Conservation (phyloP, 352 stramenopile genomes). For the Blastocystis sp. region DNA sequence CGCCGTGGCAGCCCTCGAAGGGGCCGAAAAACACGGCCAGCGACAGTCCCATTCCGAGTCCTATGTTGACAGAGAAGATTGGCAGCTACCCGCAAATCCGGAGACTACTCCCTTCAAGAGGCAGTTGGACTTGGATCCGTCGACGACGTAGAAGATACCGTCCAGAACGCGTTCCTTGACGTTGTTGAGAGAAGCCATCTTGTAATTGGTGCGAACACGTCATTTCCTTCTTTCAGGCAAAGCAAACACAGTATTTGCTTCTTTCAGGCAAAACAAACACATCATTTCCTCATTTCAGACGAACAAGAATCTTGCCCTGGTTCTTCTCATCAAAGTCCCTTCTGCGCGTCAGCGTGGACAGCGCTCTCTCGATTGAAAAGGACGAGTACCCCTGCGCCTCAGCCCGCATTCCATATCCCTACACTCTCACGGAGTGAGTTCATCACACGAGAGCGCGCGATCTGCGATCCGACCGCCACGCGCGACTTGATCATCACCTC, state of each 20-base stretch:
- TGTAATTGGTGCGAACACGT: neutral
- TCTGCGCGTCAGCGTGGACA: conserved; percentile 62
- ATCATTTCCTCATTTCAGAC: conserved; percentile 25
- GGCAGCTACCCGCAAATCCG: neutral
- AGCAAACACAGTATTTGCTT: neutral
- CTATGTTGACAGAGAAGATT: neutral
- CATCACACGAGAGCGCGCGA: conserved; percentile 31
- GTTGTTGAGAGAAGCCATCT: neutral
- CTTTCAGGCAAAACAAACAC: conserved; percentile 22
- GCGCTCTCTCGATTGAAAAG: conserved; percentile 58
- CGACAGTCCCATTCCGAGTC: neutral
- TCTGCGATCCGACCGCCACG: conserved; percentile 59
- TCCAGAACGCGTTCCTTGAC: neutral
- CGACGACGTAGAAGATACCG: neutral
- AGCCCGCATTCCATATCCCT: neutral
- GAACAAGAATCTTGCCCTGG: conserved; percentile 45
- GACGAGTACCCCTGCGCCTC: conserved; percentile 35
- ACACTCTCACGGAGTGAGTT: conserved; percentile 44
- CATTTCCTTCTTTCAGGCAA: neutral
- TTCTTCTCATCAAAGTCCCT: conserved; percentile 69
- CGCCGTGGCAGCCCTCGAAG: conserved; percentile 22
- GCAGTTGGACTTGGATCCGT: neutral
- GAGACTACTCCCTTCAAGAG: neutral
- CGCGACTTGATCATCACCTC: conserved; percentile 64
- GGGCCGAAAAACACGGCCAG: conserved; percentile 4